Evolutionary conservation across 176 grass and related monocot species (phyloP).

Genomic region (Raddia guianensis): DNA sequence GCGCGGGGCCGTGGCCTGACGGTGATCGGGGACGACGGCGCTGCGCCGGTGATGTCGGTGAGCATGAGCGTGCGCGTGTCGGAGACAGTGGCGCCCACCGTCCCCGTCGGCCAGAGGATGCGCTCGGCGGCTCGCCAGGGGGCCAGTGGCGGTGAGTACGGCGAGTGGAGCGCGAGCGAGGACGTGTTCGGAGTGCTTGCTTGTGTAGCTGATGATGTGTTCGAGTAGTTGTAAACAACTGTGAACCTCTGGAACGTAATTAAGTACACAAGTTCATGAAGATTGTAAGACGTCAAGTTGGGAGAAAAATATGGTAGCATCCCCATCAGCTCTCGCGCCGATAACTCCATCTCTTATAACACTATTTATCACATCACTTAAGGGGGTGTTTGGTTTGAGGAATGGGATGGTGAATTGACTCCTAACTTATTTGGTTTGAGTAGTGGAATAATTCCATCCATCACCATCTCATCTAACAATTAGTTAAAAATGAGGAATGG

Average conservation of each 20-base stretch:
- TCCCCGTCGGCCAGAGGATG: not conserved
- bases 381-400: no score
- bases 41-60: constrained; percentile 23
- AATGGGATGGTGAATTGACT: no score
- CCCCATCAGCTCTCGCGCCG: no score
- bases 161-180: constrained; percentile 16
- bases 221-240: constrained; percentile 9
- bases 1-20: not conserved
- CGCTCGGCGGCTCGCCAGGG: not conserved
- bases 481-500: no score
- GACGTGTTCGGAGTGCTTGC: constrained; percentile 19
- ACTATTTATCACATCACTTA: no score
- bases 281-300: not conserved
- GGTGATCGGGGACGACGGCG: not conserved
- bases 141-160: not conserved
- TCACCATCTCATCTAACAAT: no score
- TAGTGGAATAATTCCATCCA: no score
- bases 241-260: not conserved
- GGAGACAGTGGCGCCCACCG: constrained; percentile 1
- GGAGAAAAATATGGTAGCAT: not conserved
- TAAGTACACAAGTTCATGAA: not conserved
- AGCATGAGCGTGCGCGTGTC: constrained; percentile 35
- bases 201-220: constrained; percentile 25
- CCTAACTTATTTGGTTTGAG: no score
- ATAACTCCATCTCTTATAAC: no score